phyloP scores from a whole-genome alignment of 495 filamentous ascomycete species.

The Lentithecium fluviatile region DNA sequence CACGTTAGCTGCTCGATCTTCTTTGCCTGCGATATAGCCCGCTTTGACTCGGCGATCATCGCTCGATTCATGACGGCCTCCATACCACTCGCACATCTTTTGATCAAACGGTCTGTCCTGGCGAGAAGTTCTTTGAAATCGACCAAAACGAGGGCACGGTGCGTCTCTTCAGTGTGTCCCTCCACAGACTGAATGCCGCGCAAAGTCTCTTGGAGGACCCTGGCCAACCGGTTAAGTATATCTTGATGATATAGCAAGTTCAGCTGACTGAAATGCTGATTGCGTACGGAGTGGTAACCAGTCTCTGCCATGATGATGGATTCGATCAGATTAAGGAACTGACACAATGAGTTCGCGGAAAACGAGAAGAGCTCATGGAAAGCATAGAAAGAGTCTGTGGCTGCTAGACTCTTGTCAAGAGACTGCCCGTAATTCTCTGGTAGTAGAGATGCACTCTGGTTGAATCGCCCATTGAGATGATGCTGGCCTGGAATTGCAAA shows the following conservation, averaged over 20 bases:
- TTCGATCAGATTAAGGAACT: constrained; percentile 12
- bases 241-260: not conserved
- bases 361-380: constrained; percentile 5
- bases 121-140: not conserved
- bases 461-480: not conserved
- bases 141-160: not conserved
- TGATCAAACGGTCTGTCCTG: not conserved
- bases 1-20: constrained; percentile 9
- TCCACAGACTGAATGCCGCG: not conserved
- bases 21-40: constrained; percentile 9
- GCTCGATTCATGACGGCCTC: not conserved
- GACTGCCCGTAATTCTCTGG: not conserved
- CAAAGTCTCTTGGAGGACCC: not conserved
- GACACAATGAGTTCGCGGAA: not conserved
- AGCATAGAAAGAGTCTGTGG: constrained; percentile 2
- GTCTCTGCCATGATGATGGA: not conserved
- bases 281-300: not conserved
- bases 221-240: not conserved
- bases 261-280: no score
- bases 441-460: not conserved
- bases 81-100: constrained; percentile 1
- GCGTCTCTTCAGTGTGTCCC: not conserved
- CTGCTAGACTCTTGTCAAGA: not conserved
- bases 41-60: constrained; percentile 9
- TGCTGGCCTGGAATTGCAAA: not conserved